Evolutionary conservation across 768 basidiomycete genomes (phyloP).

Genomic region (Chalciporus piperatus): DNA sequence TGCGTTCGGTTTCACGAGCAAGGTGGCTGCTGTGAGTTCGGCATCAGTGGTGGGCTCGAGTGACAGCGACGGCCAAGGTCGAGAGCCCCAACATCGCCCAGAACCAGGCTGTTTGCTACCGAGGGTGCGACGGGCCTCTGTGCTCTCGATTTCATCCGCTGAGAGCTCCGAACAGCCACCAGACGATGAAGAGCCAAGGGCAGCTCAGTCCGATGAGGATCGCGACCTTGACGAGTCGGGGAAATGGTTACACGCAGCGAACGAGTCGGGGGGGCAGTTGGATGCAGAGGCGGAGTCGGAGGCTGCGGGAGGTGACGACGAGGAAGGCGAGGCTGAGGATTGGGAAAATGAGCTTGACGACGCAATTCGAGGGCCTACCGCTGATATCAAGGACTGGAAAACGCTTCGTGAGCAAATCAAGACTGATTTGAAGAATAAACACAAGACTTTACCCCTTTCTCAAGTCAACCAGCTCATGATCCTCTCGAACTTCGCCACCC

Average conservation of each 20-base stretch:
- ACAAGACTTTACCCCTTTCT: too few relatives aligned
- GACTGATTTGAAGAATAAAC: too few relatives aligned
- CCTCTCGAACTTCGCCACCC: too few relatives aligned
- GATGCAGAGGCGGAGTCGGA: neutral
- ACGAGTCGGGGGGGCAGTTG: neutral
- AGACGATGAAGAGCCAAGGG: neutral
- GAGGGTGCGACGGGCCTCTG: neutral
- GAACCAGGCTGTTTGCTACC: neutral
- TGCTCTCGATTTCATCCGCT: neutral
- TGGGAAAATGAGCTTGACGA: too few relatives aligned
- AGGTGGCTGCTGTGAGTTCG: neutral
- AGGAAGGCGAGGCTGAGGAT: neutral
- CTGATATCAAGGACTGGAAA: too few relatives aligned
- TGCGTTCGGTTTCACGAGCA: neutral
- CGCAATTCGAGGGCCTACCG: too few relatives aligned
- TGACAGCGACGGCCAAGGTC: neutral
- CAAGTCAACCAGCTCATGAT: too few relatives aligned
- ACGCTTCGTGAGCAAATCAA: too few relatives aligned
- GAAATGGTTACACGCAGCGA: neutral
- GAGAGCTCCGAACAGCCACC: neutral
- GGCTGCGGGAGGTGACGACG: too few relatives aligned
- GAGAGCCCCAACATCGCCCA: neutral
- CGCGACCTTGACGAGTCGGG: neutral
- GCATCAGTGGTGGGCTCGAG: neutral
- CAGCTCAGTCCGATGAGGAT: neutral